Evolutionary conservation across 2,329 filamentous ascomycete species (phyloP).

Genomic region (Aspergillus persii): DNA sequence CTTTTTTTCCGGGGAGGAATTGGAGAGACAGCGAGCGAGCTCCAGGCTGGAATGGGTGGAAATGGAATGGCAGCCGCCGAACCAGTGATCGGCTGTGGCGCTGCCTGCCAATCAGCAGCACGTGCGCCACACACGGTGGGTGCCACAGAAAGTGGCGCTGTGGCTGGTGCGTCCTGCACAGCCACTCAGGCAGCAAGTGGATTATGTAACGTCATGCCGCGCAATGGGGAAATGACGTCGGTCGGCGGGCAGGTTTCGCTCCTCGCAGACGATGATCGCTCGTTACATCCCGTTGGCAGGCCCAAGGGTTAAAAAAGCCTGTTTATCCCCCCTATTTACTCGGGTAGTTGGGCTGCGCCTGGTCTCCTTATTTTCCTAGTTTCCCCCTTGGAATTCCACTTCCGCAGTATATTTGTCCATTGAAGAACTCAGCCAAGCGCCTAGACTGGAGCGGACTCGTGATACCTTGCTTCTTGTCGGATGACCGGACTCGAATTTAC

Average conservation of each 20-base stretch:
- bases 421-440: neutral
- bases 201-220: neutral
- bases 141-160: constrained; percentile 8
- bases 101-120: constrained; percentile 1
- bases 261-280: neutral
- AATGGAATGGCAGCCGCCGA: neutral
- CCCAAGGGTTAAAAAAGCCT: neutral
- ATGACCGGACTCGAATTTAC: neutral
- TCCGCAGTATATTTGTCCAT: neutral
- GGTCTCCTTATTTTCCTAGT: neutral
- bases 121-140: constrained; percentile 7
- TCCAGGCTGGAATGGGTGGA: neutral
- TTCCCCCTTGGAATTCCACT: neutral
- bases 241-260: neutral
- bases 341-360: neutral
- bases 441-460: neutral
- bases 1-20: neutral
- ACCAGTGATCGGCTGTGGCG: constrained; percentile 5
- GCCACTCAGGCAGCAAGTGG: neutral
- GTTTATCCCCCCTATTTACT: neutral
- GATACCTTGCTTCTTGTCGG: neutral
- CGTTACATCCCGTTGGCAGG: neutral
- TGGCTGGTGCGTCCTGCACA: neutral
- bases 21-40: neutral
- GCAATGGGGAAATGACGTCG: constrained; percentile 20